Percentiles rank a stretch among this genome's conserved stretches.
Conservation (phyloP, 306 rosid species). For the Dicorynia guianensis region DNA sequence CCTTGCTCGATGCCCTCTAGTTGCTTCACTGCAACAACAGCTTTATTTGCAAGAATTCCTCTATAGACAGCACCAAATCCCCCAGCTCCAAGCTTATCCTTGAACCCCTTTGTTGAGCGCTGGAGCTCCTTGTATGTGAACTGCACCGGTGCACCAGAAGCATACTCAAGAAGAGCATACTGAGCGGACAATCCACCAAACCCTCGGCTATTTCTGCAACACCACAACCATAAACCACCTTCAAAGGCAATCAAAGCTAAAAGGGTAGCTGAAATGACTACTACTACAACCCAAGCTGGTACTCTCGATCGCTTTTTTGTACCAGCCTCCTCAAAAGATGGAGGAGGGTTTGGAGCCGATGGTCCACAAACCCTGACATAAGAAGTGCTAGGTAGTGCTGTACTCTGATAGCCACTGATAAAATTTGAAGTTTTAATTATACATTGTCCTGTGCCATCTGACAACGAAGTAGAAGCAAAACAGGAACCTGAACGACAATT, state of each 20-base stretch:
- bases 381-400: slow-evolving; percentile 61
- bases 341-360: slow-evolving; percentile 44
- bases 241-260: no score
- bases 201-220: no score
- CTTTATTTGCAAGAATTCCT: slow-evolving; percentile 56
- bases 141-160: no score
- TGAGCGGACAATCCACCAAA: no score
- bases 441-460: slow-evolving; percentile 74
- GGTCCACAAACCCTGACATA: slow-evolving; percentile 73
- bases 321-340: slow-evolving; percentile 35
- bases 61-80: slow-evolving; percentile 68
- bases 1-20: slow-evolving; percentile 70
- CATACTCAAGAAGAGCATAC: no score
- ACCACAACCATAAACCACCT: no score
- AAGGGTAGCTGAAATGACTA: no score
- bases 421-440: slow-evolving; percentile 51
- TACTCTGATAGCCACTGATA: slow-evolving; percentile 61
- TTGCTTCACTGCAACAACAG: slow-evolving; percentile 63
- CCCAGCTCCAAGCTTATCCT: slow-evolving; percentile 17
- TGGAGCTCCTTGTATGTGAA: no score
- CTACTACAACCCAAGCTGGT: slow-evolving; percentile 54
- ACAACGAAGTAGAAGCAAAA: slow-evolving; percentile 64
- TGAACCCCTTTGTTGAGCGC: no score
- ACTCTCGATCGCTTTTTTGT: slow-evolving; percentile 42
- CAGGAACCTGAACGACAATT: slow-evolving; percentile 66